phyloP scores from a whole-genome alignment of 2,329 filamentous ascomycete genomes.

The Neopestalotiopsis rosae region DNA sequence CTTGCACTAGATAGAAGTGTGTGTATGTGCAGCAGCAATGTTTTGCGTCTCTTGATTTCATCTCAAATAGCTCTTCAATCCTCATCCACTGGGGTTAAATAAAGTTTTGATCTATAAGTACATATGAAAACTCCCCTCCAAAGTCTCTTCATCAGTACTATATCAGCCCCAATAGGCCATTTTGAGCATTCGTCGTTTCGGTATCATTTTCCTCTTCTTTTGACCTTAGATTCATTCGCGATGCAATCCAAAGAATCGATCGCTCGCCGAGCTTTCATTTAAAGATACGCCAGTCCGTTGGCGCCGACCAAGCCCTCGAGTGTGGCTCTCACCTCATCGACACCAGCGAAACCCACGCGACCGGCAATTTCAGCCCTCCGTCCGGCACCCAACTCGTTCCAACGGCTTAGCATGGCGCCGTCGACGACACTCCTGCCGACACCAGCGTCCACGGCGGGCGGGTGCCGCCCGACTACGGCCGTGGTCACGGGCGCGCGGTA shows the following conservation, averaged over 20 bases:
- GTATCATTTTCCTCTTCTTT: neutral
- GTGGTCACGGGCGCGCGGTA: constrained; percentile 65
- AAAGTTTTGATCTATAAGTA: too few species aligned
- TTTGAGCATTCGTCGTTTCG: too few species aligned
- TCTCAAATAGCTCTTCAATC: too few species aligned
- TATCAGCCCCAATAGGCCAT: too few species aligned
- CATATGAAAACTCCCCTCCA: too few species aligned
- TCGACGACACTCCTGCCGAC: constrained; percentile 76
- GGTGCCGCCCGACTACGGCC: constrained; percentile 47
- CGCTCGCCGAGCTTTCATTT: constrained; percentile 8
- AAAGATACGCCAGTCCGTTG: constrained; percentile 58
- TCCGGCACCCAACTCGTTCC: constrained; percentile 76
- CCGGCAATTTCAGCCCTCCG: constrained; percentile 75
- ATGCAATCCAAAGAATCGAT: neutral
- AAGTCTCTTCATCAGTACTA: too few species aligned
- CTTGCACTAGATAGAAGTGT: too few species aligned
- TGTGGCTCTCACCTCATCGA: constrained; percentile 68
- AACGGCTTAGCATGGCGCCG: constrained; percentile 75
- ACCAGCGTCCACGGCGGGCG: constrained; percentile 61
- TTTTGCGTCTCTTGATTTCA: too few species aligned
- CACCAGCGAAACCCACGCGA: constrained; percentile 70
- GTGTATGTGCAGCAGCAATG: too few species aligned
- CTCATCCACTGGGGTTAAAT: too few species aligned
- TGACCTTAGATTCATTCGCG: neutral
- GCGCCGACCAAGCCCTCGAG: constrained; percentile 59